Evolutionary conservation across 345 rosid species (phyloP).

Genomic region (Dimocarpus longan): DNA sequence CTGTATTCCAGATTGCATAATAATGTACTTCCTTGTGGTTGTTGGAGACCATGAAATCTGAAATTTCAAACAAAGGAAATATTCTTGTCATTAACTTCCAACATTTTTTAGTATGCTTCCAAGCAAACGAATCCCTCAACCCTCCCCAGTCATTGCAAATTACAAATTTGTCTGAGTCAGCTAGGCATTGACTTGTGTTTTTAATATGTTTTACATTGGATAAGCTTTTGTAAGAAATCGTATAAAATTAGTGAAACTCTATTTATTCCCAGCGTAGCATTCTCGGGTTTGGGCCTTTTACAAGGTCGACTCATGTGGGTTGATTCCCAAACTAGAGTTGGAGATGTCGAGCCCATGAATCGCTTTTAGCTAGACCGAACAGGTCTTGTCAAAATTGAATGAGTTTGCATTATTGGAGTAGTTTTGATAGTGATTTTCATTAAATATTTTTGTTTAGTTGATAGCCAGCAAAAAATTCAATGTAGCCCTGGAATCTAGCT

Average conservation of each 20-base stretch:
- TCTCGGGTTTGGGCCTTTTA: background rate
- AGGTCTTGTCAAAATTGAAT: background rate
- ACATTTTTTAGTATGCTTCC: background rate
- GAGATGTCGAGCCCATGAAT: background rate
- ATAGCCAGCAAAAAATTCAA: background rate
- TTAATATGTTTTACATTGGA: too few species aligned
- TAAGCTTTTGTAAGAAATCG: too few species aligned
- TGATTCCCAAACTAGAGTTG: background rate
- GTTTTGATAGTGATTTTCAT: background rate
- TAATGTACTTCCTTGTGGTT: too few species aligned
- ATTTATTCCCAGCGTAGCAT: too few species aligned
- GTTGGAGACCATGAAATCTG: too few species aligned
- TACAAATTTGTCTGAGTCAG: too few species aligned
- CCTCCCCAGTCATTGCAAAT: too few species aligned
- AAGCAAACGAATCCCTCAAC: too few species aligned
- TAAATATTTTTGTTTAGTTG: background rate
- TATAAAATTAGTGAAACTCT: too few species aligned
- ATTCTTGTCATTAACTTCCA: background rate
- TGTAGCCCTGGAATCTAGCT: background rate
- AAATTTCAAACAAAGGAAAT: too few species aligned
- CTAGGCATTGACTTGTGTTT: too few species aligned
- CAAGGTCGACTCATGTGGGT: background rate
- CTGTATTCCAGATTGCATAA: too few species aligned
- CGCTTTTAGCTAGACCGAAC: background rate
- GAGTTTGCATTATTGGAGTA: background rate